phyloP scores from a whole-genome alignment of 257 asterid species.

The Fraxinus americana region DNA sequence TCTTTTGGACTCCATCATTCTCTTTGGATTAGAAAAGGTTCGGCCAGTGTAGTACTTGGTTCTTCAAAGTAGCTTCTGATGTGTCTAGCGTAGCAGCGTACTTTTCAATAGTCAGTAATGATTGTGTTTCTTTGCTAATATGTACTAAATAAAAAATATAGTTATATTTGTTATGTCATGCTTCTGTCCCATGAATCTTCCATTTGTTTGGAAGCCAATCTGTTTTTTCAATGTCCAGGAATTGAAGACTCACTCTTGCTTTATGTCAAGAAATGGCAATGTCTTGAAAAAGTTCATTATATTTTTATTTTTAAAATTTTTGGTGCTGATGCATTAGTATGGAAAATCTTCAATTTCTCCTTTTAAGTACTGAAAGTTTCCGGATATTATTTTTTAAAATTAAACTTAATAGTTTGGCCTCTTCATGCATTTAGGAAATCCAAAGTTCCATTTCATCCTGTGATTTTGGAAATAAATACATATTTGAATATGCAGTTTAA shows the following conservation, averaged over 20 bases:
- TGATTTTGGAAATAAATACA: neutral
- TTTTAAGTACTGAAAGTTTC: neutral
- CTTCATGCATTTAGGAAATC: neutral
- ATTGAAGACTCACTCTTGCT: neutral
- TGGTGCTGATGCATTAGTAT: neutral
- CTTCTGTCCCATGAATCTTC: neutral
- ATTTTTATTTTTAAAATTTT: no score
- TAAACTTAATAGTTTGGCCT: neutral
- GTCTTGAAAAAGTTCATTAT: neutral
- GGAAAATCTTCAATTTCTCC: neutral
- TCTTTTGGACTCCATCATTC: neutral
- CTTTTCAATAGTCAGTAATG: neutral
- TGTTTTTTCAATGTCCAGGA: neutral
- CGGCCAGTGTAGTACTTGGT: neutral
- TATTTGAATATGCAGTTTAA: neutral
- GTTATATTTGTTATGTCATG: neutral
- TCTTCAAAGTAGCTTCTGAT: neutral
- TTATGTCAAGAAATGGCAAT: neutral
- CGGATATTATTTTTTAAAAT: neutral
- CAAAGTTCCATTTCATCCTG: neutral
- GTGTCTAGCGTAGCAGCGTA: neutral
- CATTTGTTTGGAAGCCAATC: neutral
- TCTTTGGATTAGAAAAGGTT: neutral
- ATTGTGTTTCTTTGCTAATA: neutral
- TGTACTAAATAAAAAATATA: neutral